phyloP scores from a whole-genome alignment of 2,329 filamentous ascomycete species.

The Metarhizium guizhouense region DNA sequence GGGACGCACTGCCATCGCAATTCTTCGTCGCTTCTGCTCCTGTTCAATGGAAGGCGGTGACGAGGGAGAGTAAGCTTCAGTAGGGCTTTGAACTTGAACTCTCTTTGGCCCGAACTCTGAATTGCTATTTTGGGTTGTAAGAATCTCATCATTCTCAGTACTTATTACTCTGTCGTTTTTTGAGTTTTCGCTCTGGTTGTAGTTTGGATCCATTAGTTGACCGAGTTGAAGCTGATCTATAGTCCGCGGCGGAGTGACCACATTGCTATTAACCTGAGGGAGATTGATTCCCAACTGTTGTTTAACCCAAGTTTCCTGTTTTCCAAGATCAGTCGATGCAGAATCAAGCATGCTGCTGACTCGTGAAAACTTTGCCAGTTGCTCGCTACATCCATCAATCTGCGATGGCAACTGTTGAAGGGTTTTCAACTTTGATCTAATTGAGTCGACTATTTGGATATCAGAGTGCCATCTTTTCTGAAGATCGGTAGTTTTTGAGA shows the following conservation, averaged over 20 bases:
- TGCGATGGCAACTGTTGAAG: constrained; percentile 15
- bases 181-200: neutral
- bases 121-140: neutral
- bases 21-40: constrained; percentile 26
- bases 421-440: constrained; percentile 16
- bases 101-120: constrained; percentile 1
- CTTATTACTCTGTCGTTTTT: neutral
- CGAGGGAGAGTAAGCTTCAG: constrained; percentile 12
- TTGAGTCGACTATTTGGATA: constrained; percentile 15
- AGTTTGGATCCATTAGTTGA: neutral
- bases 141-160: neutral
- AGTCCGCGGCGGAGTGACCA: neutral
- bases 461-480: constrained; percentile 18
- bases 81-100: constrained; percentile 8
- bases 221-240: neutral
- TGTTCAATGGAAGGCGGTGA: constrained; percentile 24
- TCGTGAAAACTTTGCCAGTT: constrained; percentile 17
- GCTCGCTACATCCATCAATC: constrained; percentile 15
- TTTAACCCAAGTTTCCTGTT: constrained; percentile 21
- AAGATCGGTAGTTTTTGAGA: constrained; percentile 11
- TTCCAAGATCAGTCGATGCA: constrained; percentile 18
- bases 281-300: constrained; percentile 11
- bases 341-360: constrained; percentile 19
- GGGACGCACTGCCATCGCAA: constrained; percentile 19
- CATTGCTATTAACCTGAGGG: neutral